A percentile compares a stretch with the other conserved stretches of the same genome.
phyloP scores from a whole-genome alignment of 2,329 filamentous ascomycete species.

The Aspergillus chevalieri region DNA sequence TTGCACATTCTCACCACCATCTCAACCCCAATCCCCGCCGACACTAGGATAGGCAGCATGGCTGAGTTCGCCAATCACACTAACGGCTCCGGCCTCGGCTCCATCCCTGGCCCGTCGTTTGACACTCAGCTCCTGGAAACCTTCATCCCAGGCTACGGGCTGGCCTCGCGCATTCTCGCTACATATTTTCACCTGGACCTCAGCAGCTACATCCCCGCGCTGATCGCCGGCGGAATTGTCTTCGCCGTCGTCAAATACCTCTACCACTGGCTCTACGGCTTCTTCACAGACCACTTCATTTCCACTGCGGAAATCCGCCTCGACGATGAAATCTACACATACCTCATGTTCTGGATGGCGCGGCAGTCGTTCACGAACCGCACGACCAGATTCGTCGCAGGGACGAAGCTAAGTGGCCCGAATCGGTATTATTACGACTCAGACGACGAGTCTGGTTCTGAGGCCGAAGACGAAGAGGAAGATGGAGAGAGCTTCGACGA shows the following conservation, averaged over 20 bases:
- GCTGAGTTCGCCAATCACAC: conserved; percentile 7
- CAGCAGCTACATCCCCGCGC: conserved; percentile 55
- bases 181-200: conserved; percentile 58
- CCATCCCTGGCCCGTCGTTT: conserved; percentile 9
- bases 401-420: conserved; percentile 50
- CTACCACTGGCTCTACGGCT: conserved; percentile 41
- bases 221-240: conserved; percentile 48
- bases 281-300: conserved; percentile 53
- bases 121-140: conserved; percentile 47
- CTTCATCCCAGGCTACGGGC: conserved; percentile 61
- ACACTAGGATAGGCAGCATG: too few relatives aligned
- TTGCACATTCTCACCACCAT: background rate
- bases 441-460: conserved; percentile 13
- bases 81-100: conserved; percentile 3
- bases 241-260: conserved; percentile 51
- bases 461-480: conserved; percentile 24
- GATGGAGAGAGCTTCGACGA: conserved; percentile 33
- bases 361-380: conserved; percentile 55
- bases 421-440: conserved; percentile 24
- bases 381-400: conserved; percentile 59
- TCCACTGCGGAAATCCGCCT: conserved; percentile 60
- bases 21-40: background rate
- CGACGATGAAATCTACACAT: conserved; percentile 68
- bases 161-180: conserved; percentile 49
- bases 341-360: conserved; percentile 65